Evolutionary conservation across 192 early-diverging fungal species (phyloP), one percentile per base, ranked within the genome.

Genomic region (Lobosporangium transversale): DNA sequence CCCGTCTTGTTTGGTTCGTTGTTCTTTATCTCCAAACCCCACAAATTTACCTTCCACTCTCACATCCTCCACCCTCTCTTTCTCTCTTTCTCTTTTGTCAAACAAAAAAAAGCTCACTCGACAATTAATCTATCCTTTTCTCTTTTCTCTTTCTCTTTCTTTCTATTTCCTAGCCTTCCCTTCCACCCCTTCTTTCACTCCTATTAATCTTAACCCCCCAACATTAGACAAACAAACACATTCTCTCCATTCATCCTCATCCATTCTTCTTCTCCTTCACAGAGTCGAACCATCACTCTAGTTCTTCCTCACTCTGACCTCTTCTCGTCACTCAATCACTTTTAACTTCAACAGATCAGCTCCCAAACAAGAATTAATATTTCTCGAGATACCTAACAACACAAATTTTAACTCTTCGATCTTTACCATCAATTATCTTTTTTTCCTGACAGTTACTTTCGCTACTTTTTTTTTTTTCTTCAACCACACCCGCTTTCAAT

Each of bases 91-190:
- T 17, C 32, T 20, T 50, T 23, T 9, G 8, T 50, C 47, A 62
- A 1, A 55, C 31, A 55, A 20, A 21, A 33, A 30, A 20, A 59
- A 23, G 23, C 36, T 37, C 59, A 33, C 20, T 51, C 10, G 27
- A 43, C 11, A 17, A 26, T 29, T 53, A 4, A 7, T 23, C 27
- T 32, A 21, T 18, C 54, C 31, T 0, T 26, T 32, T 29, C 23
- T 31, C n/a, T 42, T 57, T 24, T 37, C 35, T 42, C 36, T 57
- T 42, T 23, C n/a, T n/a, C n/a, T n/a, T n/a, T n/a, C n/a, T n/a
- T n/a, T n/a, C n/a, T n/a, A n/a, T n/a, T n/a, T n/a, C 27, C 30
- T 59, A 8, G 31, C 45, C 40, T 17, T 33, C 20, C 33, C 32
- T 49, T 56, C 29, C 56, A 44, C 40, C 18, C 27, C 55, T 27